These are phyloP conservation scores for Phytophthora chlamydospora DNA, from an alignment of 352 stramenopile genomes.

Conservation along the genomic window DNA sequence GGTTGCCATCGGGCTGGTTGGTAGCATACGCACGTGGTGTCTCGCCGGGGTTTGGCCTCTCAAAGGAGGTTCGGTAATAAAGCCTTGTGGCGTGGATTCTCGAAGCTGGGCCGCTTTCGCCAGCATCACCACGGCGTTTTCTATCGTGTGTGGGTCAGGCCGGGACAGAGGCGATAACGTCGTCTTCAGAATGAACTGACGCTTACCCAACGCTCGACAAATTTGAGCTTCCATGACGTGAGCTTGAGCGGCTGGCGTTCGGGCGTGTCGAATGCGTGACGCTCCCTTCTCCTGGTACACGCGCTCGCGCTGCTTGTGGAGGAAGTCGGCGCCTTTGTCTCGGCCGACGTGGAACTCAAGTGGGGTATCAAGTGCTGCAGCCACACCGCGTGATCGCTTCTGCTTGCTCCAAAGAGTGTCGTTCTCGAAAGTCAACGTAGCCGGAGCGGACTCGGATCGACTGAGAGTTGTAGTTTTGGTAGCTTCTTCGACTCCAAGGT, in stretches of 20 bases:
- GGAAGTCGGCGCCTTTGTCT: conserved; percentile 54
- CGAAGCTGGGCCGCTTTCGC: conserved; percentile 37
- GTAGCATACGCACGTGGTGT: conserved; percentile 25
- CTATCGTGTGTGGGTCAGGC: conserved; percentile 42
- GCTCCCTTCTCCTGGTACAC: conserved; percentile 33
- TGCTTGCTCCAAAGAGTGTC: conserved; percentile 28
- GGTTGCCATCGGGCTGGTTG: conserved; percentile 17
- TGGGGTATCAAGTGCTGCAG: conserved; percentile 38
- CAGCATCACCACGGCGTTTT: conserved; percentile 38
- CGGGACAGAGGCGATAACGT: conserved; percentile 42
- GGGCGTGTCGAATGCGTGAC: conserved; percentile 51
- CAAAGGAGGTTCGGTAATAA: conserved; percentile 21
- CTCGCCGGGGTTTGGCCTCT: conserved; percentile 5
- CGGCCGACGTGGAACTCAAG: conserved; percentile 41
- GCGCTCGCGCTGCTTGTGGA: conserved; percentile 55
- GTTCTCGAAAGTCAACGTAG: conserved; percentile 32
- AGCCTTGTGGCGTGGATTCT: conserved; percentile 24
- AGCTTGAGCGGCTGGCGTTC: conserved; percentile 40
- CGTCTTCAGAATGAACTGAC: conserved; percentile 8
- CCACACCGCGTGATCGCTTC: conserved; percentile 54
- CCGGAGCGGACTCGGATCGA: conserved; percentile 60
- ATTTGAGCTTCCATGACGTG: conserved; percentile 52
- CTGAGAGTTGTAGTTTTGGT: conserved; percentile 1
- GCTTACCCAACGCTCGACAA: conserved; percentile 48
- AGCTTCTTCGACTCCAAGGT: neutral